Evolutionary conservation across 1,284 basidiomycete species (phyloP).

Genomic region (Pseudozyma sp.): DNA sequence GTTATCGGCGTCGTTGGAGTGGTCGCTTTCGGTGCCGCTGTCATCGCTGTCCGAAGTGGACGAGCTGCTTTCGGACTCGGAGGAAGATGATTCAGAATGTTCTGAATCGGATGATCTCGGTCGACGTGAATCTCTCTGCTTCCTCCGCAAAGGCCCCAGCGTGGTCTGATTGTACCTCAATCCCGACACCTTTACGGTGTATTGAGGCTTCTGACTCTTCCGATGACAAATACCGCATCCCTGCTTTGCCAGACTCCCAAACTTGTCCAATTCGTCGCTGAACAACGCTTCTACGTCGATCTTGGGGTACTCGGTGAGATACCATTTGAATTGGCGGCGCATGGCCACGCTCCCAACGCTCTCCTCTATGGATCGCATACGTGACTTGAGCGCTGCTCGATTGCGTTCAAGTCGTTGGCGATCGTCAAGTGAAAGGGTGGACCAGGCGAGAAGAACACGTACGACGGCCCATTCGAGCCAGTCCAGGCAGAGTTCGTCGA

Average conservation of each 20-base stretch:
- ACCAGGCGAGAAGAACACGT: conserved; percentile 37
- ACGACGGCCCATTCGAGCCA: conserved; percentile 50
- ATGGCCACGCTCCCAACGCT: conserved; percentile 33
- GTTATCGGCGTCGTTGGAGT: conserved; percentile 22
- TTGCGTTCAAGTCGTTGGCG: conserved; percentile 33
- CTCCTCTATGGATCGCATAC: conserved; percentile 35
- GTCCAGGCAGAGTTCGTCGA: conserved; percentile 45
- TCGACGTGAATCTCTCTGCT: background rate
- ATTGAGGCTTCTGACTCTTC: conserved; percentile 27
- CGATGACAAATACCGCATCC: conserved; percentile 52
- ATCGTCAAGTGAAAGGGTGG: conserved; percentile 14
- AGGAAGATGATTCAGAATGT: background rate
- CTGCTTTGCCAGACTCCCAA: conserved; percentile 28
- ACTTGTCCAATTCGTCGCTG: conserved; percentile 26
- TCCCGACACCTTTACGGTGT: conserved; percentile 27
- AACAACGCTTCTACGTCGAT: conserved; percentile 29
- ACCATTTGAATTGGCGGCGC: conserved; percentile 55
- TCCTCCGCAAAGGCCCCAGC: conserved; percentile 18
- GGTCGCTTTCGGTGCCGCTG: conserved; percentile 21
- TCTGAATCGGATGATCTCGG: background rate
- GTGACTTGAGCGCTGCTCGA: conserved; percentile 24
- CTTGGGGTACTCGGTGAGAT: conserved; percentile 43
- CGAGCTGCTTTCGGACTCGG: conserved; percentile 1
- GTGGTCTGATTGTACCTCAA: conserved; percentile 39
- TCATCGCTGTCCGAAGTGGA: background rate